These are phyloP conservation scores for Mortierella sp. DNA, from an alignment of 371 early-diverging fungal genomes.

Conservation along the genomic window DNA sequence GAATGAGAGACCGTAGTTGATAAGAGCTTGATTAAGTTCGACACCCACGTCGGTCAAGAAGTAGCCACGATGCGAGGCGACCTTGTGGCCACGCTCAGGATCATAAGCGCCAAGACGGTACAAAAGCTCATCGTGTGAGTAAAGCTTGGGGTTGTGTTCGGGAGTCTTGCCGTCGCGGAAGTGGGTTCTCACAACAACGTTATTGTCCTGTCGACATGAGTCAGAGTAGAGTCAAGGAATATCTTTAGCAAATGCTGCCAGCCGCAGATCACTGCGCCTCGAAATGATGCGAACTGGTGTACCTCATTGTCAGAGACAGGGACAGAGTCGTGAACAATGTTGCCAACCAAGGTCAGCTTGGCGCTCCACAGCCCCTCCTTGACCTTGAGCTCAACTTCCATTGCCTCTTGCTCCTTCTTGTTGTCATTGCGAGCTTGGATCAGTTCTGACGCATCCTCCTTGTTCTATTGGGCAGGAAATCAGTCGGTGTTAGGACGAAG, in stretches of 20 bases:
- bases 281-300: slow-evolving; percentile 3
- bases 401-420: slow-evolving; percentile 75
- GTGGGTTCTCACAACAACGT: slow-evolving; percentile 81
- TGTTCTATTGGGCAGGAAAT: slow-evolving; percentile 57
- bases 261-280: not conserved
- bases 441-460: slow-evolving; percentile 88
- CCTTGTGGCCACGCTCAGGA: slow-evolving; percentile 90
- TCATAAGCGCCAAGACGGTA: slow-evolving; percentile 94
- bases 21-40: slow-evolving; percentile 95
- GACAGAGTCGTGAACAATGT: slow-evolving; percentile 96
- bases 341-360: slow-evolving; percentile 89
- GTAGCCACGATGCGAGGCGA: slow-evolving; percentile 99
- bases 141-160: slow-evolving; percentile 75
- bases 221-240: not conserved
- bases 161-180: slow-evolving; percentile 66
- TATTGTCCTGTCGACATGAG: slow-evolving; percentile 70
- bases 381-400: slow-evolving; percentile 77
- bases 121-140: slow-evolving; percentile 95
- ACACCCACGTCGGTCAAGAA: slow-evolving; percentile 97
- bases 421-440: slow-evolving; percentile 78
- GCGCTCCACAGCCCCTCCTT: slow-evolving; percentile 74
- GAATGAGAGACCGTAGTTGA: slow-evolving; percentile 98
- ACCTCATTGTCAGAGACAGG: slow-evolving; percentile 89
- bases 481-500: not conserved
- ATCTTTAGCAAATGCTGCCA: too few species aligned